Evolutionary conservation across 495 filamentous ascomycete genomes (phyloP).

Genomic region (Trichoderma orchidacearum): DNA sequence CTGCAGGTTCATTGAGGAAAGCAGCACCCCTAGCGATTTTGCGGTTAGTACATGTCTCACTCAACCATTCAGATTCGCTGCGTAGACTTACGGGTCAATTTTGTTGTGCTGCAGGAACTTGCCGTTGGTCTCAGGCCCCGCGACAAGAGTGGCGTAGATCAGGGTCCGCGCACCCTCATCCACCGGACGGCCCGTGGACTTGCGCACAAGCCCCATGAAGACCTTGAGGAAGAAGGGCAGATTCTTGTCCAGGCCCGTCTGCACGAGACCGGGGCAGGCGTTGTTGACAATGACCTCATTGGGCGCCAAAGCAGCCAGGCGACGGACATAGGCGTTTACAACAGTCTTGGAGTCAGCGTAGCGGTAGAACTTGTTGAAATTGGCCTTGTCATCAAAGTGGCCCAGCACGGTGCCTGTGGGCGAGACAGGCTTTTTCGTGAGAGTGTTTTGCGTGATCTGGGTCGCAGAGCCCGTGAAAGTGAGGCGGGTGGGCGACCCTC

Average conservation of each 20-base stretch:
- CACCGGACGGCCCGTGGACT: not conserved
- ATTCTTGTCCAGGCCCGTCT: not conserved
- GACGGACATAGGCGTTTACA: constrained; percentile 3
- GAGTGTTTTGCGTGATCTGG: constrained; percentile 15
- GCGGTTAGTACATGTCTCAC: not conserved
- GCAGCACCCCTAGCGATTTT: not conserved
- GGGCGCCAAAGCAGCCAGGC: constrained; percentile 1
- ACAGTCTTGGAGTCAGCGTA: constrained; percentile 3
- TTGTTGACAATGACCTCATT: not conserved
- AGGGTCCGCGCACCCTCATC: not conserved
- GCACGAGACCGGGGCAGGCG: not conserved
- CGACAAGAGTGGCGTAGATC: not conserved
- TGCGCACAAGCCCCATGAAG: not conserved
- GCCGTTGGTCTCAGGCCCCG: not conserved
- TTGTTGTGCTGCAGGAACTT: not conserved
- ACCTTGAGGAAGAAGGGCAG: not conserved
- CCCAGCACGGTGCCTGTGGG: not conserved
- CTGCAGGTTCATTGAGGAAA: not conserved
- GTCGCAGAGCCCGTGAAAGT: constrained; percentile 5
- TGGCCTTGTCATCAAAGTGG: not conserved
- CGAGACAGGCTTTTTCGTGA: not conserved
- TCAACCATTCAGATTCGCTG: too few species aligned
- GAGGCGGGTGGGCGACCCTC: not conserved
- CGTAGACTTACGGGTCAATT: not conserved
- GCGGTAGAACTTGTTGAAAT: constrained; percentile 1